Base-by-base conservation (phyloP, 139 green algal genomes). In the Pseudopediastrum boryanum region DNA sequence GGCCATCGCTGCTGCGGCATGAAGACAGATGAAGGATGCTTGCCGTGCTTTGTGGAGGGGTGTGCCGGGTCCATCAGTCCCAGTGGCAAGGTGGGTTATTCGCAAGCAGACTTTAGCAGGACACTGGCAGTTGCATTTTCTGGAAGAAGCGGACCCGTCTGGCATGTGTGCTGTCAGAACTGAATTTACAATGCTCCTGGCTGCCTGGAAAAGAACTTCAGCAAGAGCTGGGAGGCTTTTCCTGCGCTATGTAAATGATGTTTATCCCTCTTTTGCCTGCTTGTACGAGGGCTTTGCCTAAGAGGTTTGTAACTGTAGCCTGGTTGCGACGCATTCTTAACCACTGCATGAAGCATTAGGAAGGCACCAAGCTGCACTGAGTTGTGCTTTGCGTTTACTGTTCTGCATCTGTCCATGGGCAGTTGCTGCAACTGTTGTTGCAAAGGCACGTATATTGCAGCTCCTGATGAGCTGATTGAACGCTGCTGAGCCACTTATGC, bases 1-100 rank as follows among this genome's bases (percentile, higher is more conserved):
- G 56, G 59, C 29, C 73, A 80, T 44, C 59, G 38, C 39, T 80
- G 73, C 43, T 56, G 59, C 35, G 73, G 73, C 1, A 33, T 80
- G 59, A 29, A 61, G 41, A 61, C 62, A 46, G 44, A 13, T 35
- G 44, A 4, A 12, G 35, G 35, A 2, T 81, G 74, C 44, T 29
- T 66, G 36, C 74, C 74, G 3, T 81, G 74, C 74, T 21, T 81
- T 9, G 9, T 42, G 35, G 25, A 41, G 12, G 74, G 44, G 9
- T 81, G 74, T 43, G 16, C 25, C 36, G 42, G 38, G 36, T 29
- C 44, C 39, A 56, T 78, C 29, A 59, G 2, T 66, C 25, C 31
- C 58, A 19, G 10, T 42, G 58, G 16, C 39, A 12, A 23, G 31
- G 25, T 58, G 21, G 10, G 41, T 12, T 31, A 29, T 61, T 38